Evolutionary conservation across 768 basidiomycete species (phyloP).

Genomic region (Lactarius quietus): DNA sequence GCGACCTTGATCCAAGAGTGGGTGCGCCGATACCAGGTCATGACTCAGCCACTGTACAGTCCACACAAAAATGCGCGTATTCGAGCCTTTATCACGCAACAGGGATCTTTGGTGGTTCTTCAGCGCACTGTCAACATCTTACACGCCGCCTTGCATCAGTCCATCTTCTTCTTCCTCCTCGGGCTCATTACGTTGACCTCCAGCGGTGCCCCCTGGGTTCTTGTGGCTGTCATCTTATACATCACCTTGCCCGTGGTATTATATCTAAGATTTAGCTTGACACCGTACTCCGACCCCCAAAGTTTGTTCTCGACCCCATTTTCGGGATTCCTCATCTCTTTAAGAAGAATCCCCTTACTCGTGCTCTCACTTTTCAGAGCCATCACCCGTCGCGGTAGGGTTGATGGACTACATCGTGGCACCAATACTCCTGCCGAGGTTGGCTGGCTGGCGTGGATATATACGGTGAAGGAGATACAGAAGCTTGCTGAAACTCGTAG

Average conservation of each 20-base stretch:
- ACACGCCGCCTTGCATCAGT: not conserved
- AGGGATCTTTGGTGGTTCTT: not conserved
- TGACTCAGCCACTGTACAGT: not conserved
- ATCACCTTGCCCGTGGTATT: not conserved
- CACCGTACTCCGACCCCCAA: slow-evolving; percentile 1
- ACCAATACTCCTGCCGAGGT: not conserved
- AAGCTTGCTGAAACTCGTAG: not conserved
- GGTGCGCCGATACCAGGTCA: not conserved
- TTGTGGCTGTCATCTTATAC: not conserved
- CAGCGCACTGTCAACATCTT: slow-evolving; percentile 1
- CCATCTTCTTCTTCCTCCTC: slow-evolving; percentile 3
- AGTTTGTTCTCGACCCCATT: slow-evolving; percentile 12
- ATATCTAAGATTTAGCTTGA: slow-evolving; percentile 9
- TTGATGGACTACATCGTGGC: not conserved
- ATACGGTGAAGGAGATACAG: slow-evolving; percentile 5
- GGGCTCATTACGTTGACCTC: not conserved
- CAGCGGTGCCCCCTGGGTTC: not conserved
- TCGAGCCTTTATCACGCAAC: not conserved
- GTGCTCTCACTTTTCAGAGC: not conserved
- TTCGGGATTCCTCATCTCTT: slow-evolving; percentile 1
- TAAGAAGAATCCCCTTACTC: not conserved
- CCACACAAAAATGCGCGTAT: not conserved
- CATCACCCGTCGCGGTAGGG: not conserved
- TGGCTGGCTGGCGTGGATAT: slow-evolving; percentile 1
- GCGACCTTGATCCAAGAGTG: not conserved